Evolutionary conservation across 1,139 yeast species (phyloP).

Genomic region (Zygoascus hellenicus): DNA sequence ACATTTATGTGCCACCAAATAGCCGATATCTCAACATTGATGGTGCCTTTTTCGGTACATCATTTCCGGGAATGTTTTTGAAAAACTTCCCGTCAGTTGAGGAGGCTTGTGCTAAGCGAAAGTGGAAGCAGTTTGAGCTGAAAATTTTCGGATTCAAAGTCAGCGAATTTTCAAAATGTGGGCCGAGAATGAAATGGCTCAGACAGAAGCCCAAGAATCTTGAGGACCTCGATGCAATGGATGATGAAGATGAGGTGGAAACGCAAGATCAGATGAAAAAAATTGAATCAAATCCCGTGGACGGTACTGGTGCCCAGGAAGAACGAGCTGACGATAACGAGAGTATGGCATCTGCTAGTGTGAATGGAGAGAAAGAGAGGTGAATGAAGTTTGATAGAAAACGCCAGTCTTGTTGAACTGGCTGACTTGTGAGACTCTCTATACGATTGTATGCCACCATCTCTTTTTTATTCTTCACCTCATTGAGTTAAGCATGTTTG

Average conservation of each 20-base stretch:
- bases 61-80: conserved; percentile 87
- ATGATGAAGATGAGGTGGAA: conserved; percentile 17
- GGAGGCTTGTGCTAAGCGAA: conserved; percentile 42
- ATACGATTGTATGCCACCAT: too few relatives aligned
- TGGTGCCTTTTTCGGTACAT: conserved; percentile 95
- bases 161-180: conserved; percentile 67
- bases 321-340: conserved; percentile 14
- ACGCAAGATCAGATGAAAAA: conserved; percentile 18
- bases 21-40: conserved; percentile 82
- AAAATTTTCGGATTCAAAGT: conserved; percentile 85
- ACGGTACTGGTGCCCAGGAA: not conserved
- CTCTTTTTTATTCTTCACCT: too few relatives aligned
- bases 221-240: conserved; percentile 12
- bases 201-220: conserved; percentile 57
- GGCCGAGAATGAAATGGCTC: conserved; percentile 95
- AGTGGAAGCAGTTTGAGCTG: conserved; percentile 58
- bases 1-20: conserved; percentile 79
- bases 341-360: conserved; percentile 19
- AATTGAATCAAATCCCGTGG: conserved; percentile 4
- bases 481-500: too few relatives aligned
- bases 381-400: not conserved
- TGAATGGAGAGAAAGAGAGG: conserved; percentile 15
- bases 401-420: too few relatives aligned
- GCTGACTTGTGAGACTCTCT: too few relatives aligned
- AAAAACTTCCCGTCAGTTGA: conserved; percentile 86